Evolutionary conservation across 225 moss, liverwort and hornwort species (phyloP).

Genomic region (Pleurozium schreberi): DNA sequence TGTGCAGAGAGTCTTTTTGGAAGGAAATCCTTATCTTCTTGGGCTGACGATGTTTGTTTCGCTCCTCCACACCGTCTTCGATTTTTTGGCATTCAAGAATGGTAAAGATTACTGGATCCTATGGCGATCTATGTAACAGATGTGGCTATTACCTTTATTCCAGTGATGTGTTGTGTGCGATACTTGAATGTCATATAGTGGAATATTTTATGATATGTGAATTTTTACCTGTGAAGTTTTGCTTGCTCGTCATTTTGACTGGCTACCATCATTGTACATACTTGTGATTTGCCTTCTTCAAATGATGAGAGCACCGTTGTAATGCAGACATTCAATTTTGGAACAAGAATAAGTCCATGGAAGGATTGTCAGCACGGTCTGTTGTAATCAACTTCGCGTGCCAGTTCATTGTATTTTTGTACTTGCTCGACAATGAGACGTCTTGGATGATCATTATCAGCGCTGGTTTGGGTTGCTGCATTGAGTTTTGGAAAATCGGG

Average conservation of each 20-base stretch:
- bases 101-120: slow-evolving; percentile 21
- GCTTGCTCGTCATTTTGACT: neutral
- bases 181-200: neutral
- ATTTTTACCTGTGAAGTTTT: neutral
- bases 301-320: neutral
- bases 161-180: neutral
- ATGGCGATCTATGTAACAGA: neutral
- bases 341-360: slow-evolving; percentile 99
- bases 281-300: neutral
- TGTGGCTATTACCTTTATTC: neutral
- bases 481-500: slow-evolving; percentile 98
- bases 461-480: slow-evolving; percentile 82
- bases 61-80: slow-evolving; percentile 75
- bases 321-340: slow-evolving; percentile 89
- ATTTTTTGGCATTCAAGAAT: slow-evolving; percentile 95
- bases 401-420: slow-evolving; percentile 83
- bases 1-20: slow-evolving; percentile 81
- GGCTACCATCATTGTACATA: neutral
- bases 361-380: slow-evolving; percentile 91
- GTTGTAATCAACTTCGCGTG: slow-evolving; percentile 82
- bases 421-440: slow-evolving; percentile 92
- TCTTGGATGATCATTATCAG: slow-evolving; percentile 98
- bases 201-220: neutral
- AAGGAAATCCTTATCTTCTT: slow-evolving; percentile 82
- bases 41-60: slow-evolving; percentile 83